Evolutionary conservation across 176 grass and related monocot genomes (phyloP), one percentile per base, ranked within the genome.

Genomic region (Pharus latifolius): DNA sequence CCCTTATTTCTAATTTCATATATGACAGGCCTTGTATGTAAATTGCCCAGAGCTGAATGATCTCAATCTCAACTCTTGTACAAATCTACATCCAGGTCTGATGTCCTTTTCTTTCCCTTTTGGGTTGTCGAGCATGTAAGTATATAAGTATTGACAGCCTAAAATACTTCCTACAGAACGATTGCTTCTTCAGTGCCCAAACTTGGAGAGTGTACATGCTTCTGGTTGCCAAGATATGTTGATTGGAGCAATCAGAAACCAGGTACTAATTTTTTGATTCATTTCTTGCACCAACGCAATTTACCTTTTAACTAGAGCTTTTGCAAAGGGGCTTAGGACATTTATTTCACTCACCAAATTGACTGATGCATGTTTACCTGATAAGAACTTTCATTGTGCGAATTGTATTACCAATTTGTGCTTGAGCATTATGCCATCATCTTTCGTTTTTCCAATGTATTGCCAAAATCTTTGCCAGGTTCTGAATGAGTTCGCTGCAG

Each of bases 21-120:
- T 29, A 11, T 82, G 43, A 11, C 84, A 99, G 90, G 84, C 78
- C 65, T 77, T 99, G 13, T 94, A 99, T 65, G 52, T 99, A 56
- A 99, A 88, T 57, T 99, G 95, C 78, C 84, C 84, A 54, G 84
- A 94, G 61, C 78, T 99, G 17, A 78, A 88, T 75, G 95, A 99
- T 79, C 76, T 99, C 18, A 99, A 99, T 83, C 87, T 99, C 44
- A 99, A 94, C 64, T 83, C 75, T 23, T 99, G 95, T 82, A 88
- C 82, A 83, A 91, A 94, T 80, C 80, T 99, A 33, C 87, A 94
- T 85, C 87, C 95, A 91, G 95, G 95, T 99, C 51, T 70, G 30
- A 26, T 51, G 4, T 56, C 41, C 43, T 78, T 69, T 40, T 5
- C 15, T 18, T 51, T 33, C 67, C 67, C 63, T 29, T 63, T 56